Evolutionary conservation across 164 flowering plant genomes (phyloP), one percentile per base, ranked within the genome.

Genomic region (Santalum album): DNA sequence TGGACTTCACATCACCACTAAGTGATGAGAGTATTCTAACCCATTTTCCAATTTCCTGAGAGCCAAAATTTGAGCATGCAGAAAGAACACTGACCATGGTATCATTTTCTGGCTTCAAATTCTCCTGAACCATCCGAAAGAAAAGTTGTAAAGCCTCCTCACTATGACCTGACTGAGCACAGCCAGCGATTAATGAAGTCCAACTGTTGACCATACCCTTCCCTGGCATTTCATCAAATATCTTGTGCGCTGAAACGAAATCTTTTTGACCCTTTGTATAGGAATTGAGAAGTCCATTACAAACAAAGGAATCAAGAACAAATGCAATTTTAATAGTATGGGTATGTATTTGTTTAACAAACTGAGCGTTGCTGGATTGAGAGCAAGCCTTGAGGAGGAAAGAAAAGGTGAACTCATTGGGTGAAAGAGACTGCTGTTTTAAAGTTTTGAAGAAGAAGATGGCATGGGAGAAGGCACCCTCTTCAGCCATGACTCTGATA

Each of bases 51-150:
- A 66, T 49, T 19, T 66, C 60, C 29, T 23, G 60, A 14, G 55
- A 51, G 32, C 61, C 52, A 56, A 82, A 65, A 18, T 35, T 72
- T 7, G 89, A 77, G 65, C 89, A 80, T 0, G 87, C 85, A 14
- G 92, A 85, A 40, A 85, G 58, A 47, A 85, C 79, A 62, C 80
- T 77, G 19, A 85, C 80, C 76, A 82, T 72, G 1, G 87, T 79
- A 54, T 78, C 87, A 69, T 72, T 65, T 24, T 65, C 74, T 0
- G 84, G 87, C 48, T 16, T 56, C 65, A 85, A 34, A 54, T 70
- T 65, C 53, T 70, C 61, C 69, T 54, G 49, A 26, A 72, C 25
- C 86, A 85, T 79, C 51, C 4, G 25, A 16, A 68, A 20, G 57
- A 80, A 82, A 49, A 85, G 68, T 46, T 52, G 54, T 57, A 82